Evolutionary conservation across 495 filamentous ascomycete species (phyloP).

Genomic region (Ascobolus immersus): DNA sequence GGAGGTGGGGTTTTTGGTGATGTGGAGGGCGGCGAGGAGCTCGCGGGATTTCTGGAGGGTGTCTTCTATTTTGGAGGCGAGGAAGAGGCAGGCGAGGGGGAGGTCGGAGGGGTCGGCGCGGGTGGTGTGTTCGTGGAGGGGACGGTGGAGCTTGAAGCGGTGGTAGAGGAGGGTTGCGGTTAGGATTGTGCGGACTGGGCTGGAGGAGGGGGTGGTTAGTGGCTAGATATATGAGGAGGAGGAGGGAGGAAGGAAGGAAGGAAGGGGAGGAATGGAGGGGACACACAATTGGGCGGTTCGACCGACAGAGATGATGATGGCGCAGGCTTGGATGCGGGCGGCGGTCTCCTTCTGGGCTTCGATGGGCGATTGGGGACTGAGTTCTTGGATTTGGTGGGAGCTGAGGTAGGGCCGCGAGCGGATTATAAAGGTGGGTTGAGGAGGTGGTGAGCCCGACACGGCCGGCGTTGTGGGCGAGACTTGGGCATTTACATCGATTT

Average conservation of each 20-base stretch:
- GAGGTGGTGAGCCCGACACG: too few relatives aligned
- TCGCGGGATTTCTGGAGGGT: constrained; percentile 90
- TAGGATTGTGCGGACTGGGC: constrained; percentile 15
- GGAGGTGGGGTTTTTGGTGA: constrained; percentile 41
- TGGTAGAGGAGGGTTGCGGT: constrained; percentile 16
- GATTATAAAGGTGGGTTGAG: too few relatives aligned
- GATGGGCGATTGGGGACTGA: too few relatives aligned
- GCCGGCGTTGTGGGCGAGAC: too few relatives aligned
- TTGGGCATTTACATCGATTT: too few relatives aligned
- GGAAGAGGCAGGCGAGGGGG: constrained; percentile 63
- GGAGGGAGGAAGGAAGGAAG: constrained; percentile 1
- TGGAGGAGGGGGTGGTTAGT: neutral
- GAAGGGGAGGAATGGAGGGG: neutral
- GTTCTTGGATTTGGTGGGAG: too few relatives aligned
- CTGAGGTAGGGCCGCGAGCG: too few relatives aligned
- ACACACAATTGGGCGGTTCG: too few relatives aligned
- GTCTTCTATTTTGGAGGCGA: constrained; percentile 91
- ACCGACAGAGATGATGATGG: too few relatives aligned
- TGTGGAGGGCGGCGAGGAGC: constrained; percentile 72
- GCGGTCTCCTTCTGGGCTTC: too few relatives aligned
- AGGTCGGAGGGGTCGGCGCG: too few relatives aligned
- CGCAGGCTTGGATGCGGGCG: constrained; percentile 7
- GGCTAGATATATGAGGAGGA: neutral
- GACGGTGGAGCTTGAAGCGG: constrained; percentile 13
- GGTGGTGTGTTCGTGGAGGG: constrained; percentile 10